Evolutionary conservation across 2,329 filamentous ascomycete species (phyloP).

Genomic region (Leptographium radiaticola): DNA sequence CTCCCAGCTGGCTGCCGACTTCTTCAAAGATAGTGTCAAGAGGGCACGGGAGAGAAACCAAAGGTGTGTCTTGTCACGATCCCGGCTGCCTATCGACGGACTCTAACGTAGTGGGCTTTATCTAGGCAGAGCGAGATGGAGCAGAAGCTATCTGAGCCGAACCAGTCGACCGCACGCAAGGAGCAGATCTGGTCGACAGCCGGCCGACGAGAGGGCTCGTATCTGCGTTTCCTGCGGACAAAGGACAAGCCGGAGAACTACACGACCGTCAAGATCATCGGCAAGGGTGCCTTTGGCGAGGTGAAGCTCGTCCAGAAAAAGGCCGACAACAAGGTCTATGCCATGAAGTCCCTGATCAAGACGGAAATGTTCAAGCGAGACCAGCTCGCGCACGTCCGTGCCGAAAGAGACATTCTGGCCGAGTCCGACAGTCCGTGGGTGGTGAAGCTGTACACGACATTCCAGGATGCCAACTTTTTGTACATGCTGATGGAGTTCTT

Average conservation of each 20-base stretch:
- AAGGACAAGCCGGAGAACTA: constrained; percentile 93
- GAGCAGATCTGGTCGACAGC: constrained; percentile 75
- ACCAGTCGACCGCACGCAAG: constrained; percentile 61
- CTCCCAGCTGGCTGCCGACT: constrained; percentile 63
- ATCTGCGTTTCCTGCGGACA: constrained; percentile 84
- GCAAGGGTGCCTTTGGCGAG: constrained; percentile 97
- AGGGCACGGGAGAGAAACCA: constrained; percentile 89
- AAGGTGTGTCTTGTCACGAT: constrained; percentile 41
- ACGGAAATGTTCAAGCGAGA: constrained; percentile 99
- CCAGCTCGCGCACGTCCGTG: constrained; percentile 91
- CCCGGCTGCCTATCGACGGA: background rate
- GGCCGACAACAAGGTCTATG: constrained; percentile 92
- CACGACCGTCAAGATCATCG: constrained; percentile 92
- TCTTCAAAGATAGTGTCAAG: constrained; percentile 98
- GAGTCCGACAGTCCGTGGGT: constrained; percentile 99
- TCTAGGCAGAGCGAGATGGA: constrained; percentile 82
- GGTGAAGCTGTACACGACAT: constrained; percentile 95
- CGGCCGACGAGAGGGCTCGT: constrained; percentile 80
- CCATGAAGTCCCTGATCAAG: constrained; percentile 96
- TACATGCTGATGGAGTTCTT: constrained; percentile 99
- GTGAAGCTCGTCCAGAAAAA: constrained; percentile 96
- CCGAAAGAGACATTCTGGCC: constrained; percentile 92
- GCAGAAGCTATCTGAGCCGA: constrained; percentile 65
- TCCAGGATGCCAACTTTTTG: constrained; percentile 90
- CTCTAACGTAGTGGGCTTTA: background rate